These are phyloP conservation scores for Podaxis sp. DNA, from an alignment of 768 basidiomycete genomes.

Conservation along the genomic window DNA sequence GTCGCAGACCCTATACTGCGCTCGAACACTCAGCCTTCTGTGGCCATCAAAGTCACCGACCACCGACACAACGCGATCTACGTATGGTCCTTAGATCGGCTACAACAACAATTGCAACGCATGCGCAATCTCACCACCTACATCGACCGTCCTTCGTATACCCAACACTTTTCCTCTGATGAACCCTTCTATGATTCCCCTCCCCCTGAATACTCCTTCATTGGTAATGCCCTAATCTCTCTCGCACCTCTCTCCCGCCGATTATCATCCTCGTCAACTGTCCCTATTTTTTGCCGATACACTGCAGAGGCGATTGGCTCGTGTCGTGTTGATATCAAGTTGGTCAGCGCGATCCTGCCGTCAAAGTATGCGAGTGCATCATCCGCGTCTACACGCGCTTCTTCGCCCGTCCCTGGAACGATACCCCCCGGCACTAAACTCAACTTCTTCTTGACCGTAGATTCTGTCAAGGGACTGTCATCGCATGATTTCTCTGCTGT, in stretches of 20 bases:
- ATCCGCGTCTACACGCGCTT: slow-evolving; percentile 65
- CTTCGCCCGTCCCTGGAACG: slow-evolving; percentile 69
- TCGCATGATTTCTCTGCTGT: slow-evolving; percentile 86
- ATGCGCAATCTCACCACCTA: slow-evolving; percentile 94
- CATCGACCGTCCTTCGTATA: slow-evolving; percentile 90
- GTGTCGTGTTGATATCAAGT: slow-evolving; percentile 83
- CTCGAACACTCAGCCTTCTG: slow-evolving; percentile 75
- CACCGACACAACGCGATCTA: slow-evolving; percentile 84
- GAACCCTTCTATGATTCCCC: slow-evolving; percentile 92
- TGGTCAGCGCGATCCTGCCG: slow-evolving; percentile 67
- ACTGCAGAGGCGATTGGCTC: slow-evolving; percentile 96
- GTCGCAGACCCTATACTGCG: slow-evolving; percentile 81
- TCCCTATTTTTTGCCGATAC: slow-evolving; percentile 92
- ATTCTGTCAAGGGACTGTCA: slow-evolving; percentile 85
- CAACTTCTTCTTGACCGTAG: slow-evolving; percentile 81
- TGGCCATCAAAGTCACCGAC: slow-evolving; percentile 91
- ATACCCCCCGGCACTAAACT: slow-evolving; percentile 80
- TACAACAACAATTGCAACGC: slow-evolving; percentile 84
- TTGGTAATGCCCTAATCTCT: slow-evolving; percentile 84
- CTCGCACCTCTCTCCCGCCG: slow-evolving; percentile 79
- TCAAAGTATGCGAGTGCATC: slow-evolving; percentile 63
- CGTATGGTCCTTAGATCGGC: slow-evolving; percentile 86
- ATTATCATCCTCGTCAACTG: slow-evolving; percentile 69
- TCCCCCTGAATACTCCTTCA: slow-evolving; percentile 87
- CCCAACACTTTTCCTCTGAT: slow-evolving; percentile 90